A percentile compares a stretch with the other conserved stretches of the same genome.
These are phyloP conservation scores for Xylaria multiplex DNA, from an alignment of 2,329 filamentous ascomycete species.

Conservation along the genomic window DNA sequence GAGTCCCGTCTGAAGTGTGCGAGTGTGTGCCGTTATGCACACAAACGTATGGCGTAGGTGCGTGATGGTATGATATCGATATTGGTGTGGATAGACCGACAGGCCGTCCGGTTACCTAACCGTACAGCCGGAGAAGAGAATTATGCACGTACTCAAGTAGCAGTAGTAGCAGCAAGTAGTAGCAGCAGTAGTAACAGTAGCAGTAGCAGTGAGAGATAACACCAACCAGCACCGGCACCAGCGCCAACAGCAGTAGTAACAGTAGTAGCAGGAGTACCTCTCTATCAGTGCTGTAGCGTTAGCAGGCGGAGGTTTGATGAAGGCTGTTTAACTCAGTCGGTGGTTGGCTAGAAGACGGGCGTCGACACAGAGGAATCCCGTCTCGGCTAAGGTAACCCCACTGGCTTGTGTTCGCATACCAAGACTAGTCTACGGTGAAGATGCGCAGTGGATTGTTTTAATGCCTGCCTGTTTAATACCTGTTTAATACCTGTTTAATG, in stretches of 20 bases:
- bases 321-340: constrained; percentile 11
- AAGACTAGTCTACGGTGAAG: constrained; percentile 18
- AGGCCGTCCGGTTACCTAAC: constrained; percentile 11
- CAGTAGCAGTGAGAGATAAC: neutral
- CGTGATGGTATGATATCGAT: constrained; percentile 25
- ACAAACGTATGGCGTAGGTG: constrained; percentile 20
- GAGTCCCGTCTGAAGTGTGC: constrained; percentile 21
- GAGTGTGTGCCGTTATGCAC: constrained; percentile 19
- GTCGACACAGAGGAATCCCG: constrained; percentile 11
- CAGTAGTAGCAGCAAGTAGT: neutral
- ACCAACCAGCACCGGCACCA: neutral
- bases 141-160: constrained; percentile 7
- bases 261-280: neutral
- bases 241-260: neutral
- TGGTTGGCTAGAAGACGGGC: constrained; percentile 25
- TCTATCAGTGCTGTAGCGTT: constrained; percentile 4
- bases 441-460: constrained; percentile 22
- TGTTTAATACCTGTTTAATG: neutral
- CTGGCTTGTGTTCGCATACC: constrained; percentile 16
- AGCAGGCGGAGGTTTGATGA: constrained; percentile 20
- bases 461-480: constrained; percentile 3
- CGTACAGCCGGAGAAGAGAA: constrained; percentile 21
- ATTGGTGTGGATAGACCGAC: constrained; percentile 20
- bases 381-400: constrained; percentile 27
- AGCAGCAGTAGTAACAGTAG: neutral